phyloP scores from a whole-genome alignment of 805 yeast genomes.

The Cephaloascus albidus region DNA sequence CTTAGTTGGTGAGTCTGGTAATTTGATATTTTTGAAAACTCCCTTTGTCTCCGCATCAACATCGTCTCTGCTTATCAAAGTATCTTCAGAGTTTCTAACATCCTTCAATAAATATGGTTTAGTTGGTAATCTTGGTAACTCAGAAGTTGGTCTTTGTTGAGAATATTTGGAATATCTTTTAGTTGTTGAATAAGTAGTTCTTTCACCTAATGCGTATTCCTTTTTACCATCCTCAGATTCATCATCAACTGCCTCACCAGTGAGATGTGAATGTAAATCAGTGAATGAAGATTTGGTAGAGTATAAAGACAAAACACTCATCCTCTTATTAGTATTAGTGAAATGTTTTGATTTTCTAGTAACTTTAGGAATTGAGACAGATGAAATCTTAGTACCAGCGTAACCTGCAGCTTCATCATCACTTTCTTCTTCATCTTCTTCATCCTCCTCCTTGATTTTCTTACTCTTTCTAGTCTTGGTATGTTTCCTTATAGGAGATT shows the following conservation, averaged over 20 bases:
- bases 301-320: slow-evolving; percentile 63
- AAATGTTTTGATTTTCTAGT: slow-evolving; percentile 59
- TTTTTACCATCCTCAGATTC: slow-evolving; percentile 10
- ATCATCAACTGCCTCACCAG: slow-evolving; percentile 16
- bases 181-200: neutral
- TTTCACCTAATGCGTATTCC: neutral
- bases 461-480: slow-evolving; percentile 11
- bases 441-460: slow-evolving; percentile 14
- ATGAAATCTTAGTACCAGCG: slow-evolving; percentile 33
- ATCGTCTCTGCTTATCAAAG: slow-evolving; percentile 27
- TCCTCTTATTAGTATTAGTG: slow-evolving; percentile 53
- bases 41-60: slow-evolving; percentile 17
- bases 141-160: slow-evolving; percentile 20
- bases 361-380: slow-evolving; percentile 60
- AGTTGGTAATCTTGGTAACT: slow-evolving; percentile 19
- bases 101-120: slow-evolving; percentile 3
- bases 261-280: slow-evolving; percentile 38
- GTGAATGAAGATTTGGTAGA: slow-evolving; percentile 59
- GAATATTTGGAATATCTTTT: neutral
- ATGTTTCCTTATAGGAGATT: neutral
- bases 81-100: slow-evolving; percentile 18
- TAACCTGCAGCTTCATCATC: slow-evolving; percentile 7
- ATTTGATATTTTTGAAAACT: slow-evolving; percentile 35
- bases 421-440: slow-evolving; percentile 13
- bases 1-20: slow-evolving; percentile 33